A percentile compares a stretch with the other conserved stretches of the same genome.
Evolutionary conservation across 2,329 filamentous ascomycete genomes (phyloP).

Genomic region (Alternaria arbusti): DNA sequence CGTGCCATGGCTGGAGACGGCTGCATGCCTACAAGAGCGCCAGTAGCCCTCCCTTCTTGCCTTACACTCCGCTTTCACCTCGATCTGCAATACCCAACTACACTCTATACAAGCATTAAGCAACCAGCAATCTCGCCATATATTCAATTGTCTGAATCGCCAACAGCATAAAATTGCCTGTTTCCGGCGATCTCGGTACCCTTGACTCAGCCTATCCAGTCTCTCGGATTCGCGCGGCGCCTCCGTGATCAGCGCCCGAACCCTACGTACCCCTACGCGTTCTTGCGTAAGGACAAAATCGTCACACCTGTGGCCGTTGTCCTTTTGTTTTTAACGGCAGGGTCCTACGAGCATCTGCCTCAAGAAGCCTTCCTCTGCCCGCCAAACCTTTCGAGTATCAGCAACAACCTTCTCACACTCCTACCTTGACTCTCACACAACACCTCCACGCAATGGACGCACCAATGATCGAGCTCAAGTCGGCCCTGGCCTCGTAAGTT

Average conservation of each 20-base stretch:
- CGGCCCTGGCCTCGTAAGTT: slow-evolving; percentile 56
- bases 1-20: slow-evolving; percentile 4
- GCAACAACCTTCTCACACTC: not conserved
- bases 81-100: not conserved
- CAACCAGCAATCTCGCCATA: slow-evolving; percentile 2
- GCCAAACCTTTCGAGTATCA: not conserved
- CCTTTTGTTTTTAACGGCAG: slow-evolving; percentile 13
- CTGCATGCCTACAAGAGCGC: slow-evolving; percentile 34
- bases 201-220: slow-evolving; percentile 25
- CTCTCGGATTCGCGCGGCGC: slow-evolving; percentile 16
- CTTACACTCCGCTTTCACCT: slow-evolving; percentile 2
- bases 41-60: slow-evolving; percentile 19
- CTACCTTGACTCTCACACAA: not conserved
- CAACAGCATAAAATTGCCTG: slow-evolving; percentile 3
- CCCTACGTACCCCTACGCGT: slow-evolving; percentile 25
- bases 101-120: not conserved
- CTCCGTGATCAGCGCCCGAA: slow-evolving; percentile 15
- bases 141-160: not conserved
- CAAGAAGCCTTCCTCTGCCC: slow-evolving; percentile 13
- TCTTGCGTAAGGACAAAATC: slow-evolving; percentile 18
- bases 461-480: slow-evolving; percentile 54
- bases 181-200: slow-evolving; percentile 16
- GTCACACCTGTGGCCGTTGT: slow-evolving; percentile 16
- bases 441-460: slow-evolving; percentile 44
- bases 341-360: slow-evolving; percentile 13